A percentile compares a stretch with the other conserved stretches of the same genome.
Evolutionary conservation across 805 yeast genomes (phyloP).

Genomic region (Candida methanosorbosa): DNA sequence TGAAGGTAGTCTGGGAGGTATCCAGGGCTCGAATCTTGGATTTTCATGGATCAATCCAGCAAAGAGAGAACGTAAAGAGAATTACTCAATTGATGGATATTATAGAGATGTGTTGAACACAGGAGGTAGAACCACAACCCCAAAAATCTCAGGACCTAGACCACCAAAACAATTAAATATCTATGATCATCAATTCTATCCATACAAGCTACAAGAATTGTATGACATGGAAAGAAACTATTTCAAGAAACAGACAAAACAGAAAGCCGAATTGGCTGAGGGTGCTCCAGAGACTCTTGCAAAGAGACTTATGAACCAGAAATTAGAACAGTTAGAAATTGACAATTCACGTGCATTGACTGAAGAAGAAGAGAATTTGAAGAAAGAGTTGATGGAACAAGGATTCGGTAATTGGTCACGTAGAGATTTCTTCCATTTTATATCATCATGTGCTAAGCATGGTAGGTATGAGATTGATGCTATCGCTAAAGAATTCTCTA

Average conservation of each 20-base stretch:
- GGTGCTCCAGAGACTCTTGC: conserved; percentile 34
- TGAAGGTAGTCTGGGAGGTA: background rate
- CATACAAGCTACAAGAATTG: conserved; percentile 64
- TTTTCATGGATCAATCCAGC: conserved; percentile 79
- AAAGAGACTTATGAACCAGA: conserved; percentile 14
- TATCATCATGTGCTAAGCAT: conserved; percentile 62
- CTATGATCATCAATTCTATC: conserved; percentile 88
- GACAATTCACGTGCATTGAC: conserved; percentile 74
- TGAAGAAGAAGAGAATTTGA: conserved; percentile 65
- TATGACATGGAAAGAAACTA: conserved; percentile 77
- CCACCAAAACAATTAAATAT: conserved; percentile 80
- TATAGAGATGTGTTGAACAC: conserved; percentile 45
- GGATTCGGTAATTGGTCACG: conserved; percentile 84
- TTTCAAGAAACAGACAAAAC: conserved; percentile 55
- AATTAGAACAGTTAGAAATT: conserved; percentile 61
- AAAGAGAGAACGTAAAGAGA: conserved; percentile 75
- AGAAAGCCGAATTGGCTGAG: conserved; percentile 14
- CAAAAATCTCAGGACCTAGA: conserved; percentile 52
- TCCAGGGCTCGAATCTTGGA: conserved; percentile 4
- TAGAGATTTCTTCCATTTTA: conserved; percentile 78
- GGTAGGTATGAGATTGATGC: conserved; percentile 69
- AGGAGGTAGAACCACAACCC: conserved; percentile 44
- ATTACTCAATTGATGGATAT: conserved; percentile 82
- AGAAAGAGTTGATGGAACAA: conserved; percentile 45
- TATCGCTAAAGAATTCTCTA: conserved; percentile 63